Percentiles rank a stretch among this genome's conserved stretches.
phyloP scores from a whole-genome alignment of 106 monocot genomes.

The Gastrodia elata region DNA sequence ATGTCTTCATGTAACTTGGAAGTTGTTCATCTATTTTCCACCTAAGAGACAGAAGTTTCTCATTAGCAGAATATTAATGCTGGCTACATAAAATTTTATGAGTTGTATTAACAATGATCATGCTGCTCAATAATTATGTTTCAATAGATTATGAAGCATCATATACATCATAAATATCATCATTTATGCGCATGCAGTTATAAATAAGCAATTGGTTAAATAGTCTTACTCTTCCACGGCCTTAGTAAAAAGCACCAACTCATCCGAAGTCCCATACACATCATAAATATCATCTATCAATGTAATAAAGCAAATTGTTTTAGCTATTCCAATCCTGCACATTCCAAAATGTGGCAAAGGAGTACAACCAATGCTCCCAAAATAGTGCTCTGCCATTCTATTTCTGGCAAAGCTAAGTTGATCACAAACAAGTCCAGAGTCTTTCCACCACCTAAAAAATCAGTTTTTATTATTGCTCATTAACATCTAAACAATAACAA shows the following conservation, averaged over 20 bases:
- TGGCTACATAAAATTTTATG: background rate
- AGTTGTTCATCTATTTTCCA: conserved; percentile 4
- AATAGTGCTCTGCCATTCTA: background rate
- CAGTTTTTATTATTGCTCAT: background rate
- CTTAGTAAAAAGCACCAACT: background rate
- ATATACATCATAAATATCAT: background rate
- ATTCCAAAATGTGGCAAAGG: background rate
- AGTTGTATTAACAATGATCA: background rate
- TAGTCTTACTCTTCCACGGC: background rate
- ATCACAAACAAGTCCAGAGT: background rate
- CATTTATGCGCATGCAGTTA: background rate
- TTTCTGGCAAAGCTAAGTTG: background rate
- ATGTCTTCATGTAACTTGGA: conserved; percentile 20
- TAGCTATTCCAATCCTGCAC: background rate
- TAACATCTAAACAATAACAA: background rate
- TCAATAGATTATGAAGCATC: background rate
- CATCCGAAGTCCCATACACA: background rate
- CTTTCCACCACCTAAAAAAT: background rate
- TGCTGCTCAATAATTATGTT: background rate
- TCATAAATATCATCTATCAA: background rate
- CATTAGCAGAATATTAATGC: background rate
- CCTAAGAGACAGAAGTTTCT: background rate
- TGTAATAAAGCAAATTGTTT: background rate
- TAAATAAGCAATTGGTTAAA: background rate
- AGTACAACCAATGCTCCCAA: background rate